Evolutionary conservation across 306 rosid species (phyloP).

Genomic region (Quercus gilva): DNA sequence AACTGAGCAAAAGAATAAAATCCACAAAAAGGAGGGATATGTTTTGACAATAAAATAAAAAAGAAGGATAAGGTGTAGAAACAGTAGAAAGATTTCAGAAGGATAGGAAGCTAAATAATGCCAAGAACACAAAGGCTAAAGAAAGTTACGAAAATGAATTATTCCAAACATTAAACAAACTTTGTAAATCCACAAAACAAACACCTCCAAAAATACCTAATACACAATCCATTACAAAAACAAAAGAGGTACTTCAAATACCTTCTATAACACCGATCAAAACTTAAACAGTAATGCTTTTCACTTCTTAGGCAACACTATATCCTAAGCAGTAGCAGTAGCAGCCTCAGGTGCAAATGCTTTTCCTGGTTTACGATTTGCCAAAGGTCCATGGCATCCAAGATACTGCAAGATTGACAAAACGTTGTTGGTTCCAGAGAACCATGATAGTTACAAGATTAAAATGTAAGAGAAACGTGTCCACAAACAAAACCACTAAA

Average conservation of each 20-base stretch:
- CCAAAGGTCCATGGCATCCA: constrained; percentile 82
- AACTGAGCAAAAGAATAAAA: too few species aligned
- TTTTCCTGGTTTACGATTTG: constrained; percentile 64
- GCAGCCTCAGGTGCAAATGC: constrained; percentile 48
- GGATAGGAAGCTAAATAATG: not conserved
- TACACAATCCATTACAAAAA: not conserved
- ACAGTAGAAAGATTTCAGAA: too few species aligned
- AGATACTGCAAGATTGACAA: constrained; percentile 46
- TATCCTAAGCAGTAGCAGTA: constrained; percentile 35
- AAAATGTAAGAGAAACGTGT: not conserved
- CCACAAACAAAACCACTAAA: not conserved
- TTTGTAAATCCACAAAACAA: not conserved
- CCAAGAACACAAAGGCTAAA: not conserved
- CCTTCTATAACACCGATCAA: not conserved
- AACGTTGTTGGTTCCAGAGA: not conserved
- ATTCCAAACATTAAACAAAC: not conserved
- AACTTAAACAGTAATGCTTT: not conserved
- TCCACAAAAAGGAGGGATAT: too few species aligned
- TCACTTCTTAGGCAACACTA: not conserved
- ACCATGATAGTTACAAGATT: not conserved
- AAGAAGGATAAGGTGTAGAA: too few species aligned
- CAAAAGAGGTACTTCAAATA: not conserved
- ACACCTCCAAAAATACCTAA: not conserved
- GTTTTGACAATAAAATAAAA: too few species aligned
- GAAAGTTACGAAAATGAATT: not conserved